Evolutionary conservation across 192 early-diverging fungal genomes (phyloP), one percentile per base, ranked within the genome.

Genomic region (Dissophora ornata): DNA sequence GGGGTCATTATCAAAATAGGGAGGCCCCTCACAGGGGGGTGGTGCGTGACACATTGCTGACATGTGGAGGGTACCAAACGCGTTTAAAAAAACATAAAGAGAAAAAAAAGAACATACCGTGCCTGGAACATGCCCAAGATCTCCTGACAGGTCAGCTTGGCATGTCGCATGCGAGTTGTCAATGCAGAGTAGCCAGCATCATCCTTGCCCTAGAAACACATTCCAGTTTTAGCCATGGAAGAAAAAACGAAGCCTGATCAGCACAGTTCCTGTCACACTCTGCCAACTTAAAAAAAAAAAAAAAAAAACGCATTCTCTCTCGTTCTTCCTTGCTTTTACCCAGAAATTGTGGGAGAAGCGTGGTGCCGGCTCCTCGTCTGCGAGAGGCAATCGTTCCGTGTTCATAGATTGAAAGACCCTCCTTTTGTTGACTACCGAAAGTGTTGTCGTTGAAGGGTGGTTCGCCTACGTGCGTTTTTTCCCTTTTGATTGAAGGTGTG

Each of bases 61-160:
- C 36, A 13, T 9, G 49, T 16, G 7, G 45, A 4, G n/a, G 22
- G 22, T 49, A 49, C n/a, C n/a, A n/a, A n/a, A n/a, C n/a, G n/a
- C n/a, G n/a, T 26, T 2, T 40, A 28, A 44, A 40, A 45, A 57
- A 1, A 44, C 4, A 29, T 4, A 4, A n/a, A 45, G 8, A n/a
- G 44, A n/a, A 29, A 44, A 29, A 18, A 24, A 21, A 33, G 33
- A 36, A 56, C 41, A 13, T 73, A 88, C 86, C 85, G 69, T 13
- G 80, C 67, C 58, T 81, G 71, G 33, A 89, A 86, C 74, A 93
- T 82, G 18, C 79, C 63, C 57, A 88, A 77, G 6, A 93, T 77
- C 64, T 93, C 91, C 40, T 84, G 81, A 64, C 88, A 89, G 2
- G 91, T 91, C 47, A 86, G 82, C 54, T 91, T 91, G 26, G 89